Evolutionary conservation across 768 basidiomycete species (phyloP).

Genomic region (Amanita muscaria): DNA sequence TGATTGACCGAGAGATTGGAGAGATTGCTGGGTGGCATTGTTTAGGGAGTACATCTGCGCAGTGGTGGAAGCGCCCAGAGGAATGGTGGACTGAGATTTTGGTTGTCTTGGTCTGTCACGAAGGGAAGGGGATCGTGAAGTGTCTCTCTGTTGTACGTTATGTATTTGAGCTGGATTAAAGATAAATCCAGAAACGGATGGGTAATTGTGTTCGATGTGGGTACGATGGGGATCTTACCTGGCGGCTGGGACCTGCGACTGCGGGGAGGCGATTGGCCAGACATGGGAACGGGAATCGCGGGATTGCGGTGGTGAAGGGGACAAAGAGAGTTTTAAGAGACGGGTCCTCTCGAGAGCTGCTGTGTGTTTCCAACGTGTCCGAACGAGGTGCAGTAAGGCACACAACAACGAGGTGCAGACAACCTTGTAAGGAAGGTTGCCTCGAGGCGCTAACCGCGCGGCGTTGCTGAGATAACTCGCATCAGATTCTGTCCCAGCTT

Average conservation of each 20-base stretch:
- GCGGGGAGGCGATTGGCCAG: slow-evolving; percentile 46
- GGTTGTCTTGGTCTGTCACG: slow-evolving; percentile 43
- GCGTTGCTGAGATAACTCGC: background rate
- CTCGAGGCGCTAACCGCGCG: slow-evolving; percentile 23
- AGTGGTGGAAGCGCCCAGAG: slow-evolving; percentile 50
- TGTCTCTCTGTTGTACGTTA: slow-evolving; percentile 33
- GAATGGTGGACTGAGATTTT: slow-evolving; percentile 48
- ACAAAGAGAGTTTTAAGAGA: slow-evolving; percentile 12
- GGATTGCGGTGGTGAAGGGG: slow-evolving; percentile 13
- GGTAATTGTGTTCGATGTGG: too few relatives aligned
- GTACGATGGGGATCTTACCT: slow-evolving; percentile 14
- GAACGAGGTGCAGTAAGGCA: slow-evolving; percentile 31
- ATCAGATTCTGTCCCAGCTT: background rate
- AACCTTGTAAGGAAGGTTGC: slow-evolving; percentile 47
- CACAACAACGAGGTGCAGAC: slow-evolving; percentile 49
- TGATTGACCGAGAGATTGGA: slow-evolving; percentile 28
- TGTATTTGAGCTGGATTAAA: slow-evolving; percentile 30
- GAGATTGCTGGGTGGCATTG: slow-evolving; percentile 32
- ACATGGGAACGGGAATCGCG: slow-evolving; percentile 21
- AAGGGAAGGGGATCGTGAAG: slow-evolving; percentile 41
- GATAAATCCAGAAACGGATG: slow-evolving; percentile 20
- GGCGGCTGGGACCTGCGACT: slow-evolving; percentile 42
- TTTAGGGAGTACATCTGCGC: slow-evolving; percentile 37
- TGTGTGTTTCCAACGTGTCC: slow-evolving; percentile 53
- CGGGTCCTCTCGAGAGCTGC: slow-evolving; percentile 21